Conservation (phyloP, 108 stramenopile genomes). For the Epipyxis sp. region DNA sequence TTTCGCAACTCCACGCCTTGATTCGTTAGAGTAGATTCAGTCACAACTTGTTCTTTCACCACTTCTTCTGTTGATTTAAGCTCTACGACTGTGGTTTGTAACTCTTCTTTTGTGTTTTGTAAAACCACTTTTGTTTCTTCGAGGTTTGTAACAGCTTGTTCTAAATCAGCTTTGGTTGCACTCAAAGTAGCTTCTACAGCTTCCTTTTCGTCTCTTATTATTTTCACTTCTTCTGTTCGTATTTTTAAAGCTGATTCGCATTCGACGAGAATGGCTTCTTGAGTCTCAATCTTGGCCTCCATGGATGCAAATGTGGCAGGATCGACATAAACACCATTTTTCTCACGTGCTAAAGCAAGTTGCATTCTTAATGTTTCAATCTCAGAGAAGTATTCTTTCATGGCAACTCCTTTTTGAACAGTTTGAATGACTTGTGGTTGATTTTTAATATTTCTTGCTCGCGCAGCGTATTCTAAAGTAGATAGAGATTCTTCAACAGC, state of each 20-base stretch:
- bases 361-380: slow-evolving; percentile 37
- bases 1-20: too few relatives aligned
- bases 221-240: not conserved
- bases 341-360: slow-evolving; percentile 50
- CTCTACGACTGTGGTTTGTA: not conserved
- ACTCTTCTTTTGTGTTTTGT: not conserved
- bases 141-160: too few relatives aligned
- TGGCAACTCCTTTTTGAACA: not conserved
- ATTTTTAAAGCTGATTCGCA: not conserved
- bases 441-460: slow-evolving; percentile 51
- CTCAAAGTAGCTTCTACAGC: too few relatives aligned
- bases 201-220: too few relatives aligned
- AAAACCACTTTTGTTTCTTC: too few relatives aligned
- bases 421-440: slow-evolving; percentile 32
- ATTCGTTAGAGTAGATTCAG: not conserved
- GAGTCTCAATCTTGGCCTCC: slow-evolving; percentile 16
- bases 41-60: not conserved
- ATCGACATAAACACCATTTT: slow-evolving; percentile 62
- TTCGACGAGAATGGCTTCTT: not conserved
- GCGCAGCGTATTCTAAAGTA: slow-evolving; percentile 53
- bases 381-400: slow-evolving; percentile 33
- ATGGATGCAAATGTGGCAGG: slow-evolving; percentile 51
- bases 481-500: slow-evolving; percentile 52
- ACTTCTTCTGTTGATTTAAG: not conserved
- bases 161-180: too few relatives aligned